phyloP scores from a whole-genome alignment of 345 rosid species.

The Eucalyptus fibrosa region DNA sequence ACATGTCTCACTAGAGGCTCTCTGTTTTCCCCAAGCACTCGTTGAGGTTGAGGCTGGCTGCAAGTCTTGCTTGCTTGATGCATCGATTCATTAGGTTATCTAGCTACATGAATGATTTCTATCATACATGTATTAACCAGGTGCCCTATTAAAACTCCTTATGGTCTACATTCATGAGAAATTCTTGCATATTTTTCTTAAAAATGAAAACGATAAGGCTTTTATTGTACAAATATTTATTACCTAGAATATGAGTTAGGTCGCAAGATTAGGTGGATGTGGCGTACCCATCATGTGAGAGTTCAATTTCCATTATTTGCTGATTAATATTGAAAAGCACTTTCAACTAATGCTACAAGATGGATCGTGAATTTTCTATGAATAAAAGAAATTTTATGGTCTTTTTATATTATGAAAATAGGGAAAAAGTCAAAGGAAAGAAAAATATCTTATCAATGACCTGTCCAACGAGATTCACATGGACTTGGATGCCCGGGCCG shows the following conservation, averaged over 20 bases:
- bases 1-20: too few relatives aligned
- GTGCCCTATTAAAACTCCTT: background rate
- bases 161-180: background rate
- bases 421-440: background rate
- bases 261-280: background rate
- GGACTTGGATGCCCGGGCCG: background rate
- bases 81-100: background rate
- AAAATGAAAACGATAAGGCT: background rate
- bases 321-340: background rate
- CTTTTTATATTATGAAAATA: background rate
- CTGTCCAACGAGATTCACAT: background rate
- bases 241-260: background rate
- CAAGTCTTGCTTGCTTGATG: too few relatives aligned
- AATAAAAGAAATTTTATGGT: background rate
- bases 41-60: too few relatives aligned
- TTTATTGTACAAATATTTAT: background rate
- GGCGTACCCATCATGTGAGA: background rate
- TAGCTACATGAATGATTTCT: background rate
- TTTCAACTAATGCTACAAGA: background rate
- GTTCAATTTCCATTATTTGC: background rate
- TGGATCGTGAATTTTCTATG: background rate
- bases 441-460: background rate
- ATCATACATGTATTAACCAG: background rate
- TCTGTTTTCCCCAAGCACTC: too few relatives aligned
- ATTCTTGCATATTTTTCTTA: background rate